phyloP scores from a whole-genome alignment of 305 asterid species.

The Fraxinus platypoda region DNA sequence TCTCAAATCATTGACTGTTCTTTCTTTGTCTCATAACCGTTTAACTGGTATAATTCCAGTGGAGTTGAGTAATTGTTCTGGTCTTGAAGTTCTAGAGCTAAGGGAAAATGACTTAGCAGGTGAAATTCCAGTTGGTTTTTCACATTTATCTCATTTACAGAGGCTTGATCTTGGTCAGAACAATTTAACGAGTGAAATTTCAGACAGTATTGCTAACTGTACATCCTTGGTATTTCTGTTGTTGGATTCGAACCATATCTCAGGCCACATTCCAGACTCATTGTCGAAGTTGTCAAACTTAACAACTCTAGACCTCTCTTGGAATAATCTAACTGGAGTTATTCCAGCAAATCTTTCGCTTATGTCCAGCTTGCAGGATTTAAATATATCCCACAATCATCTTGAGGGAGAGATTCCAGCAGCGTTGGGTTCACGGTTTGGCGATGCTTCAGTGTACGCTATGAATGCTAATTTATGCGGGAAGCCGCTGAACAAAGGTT shows the following conservation, averaged over 20 bases:
- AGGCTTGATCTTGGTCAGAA: conserved; percentile 71
- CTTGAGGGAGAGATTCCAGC: conserved; percentile 71
- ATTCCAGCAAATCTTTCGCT: conserved; percentile 56
- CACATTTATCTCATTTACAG: conserved; percentile 48
- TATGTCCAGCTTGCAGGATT: conserved; percentile 39
- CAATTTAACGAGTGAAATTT: conserved; percentile 51
- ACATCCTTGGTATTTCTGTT: conserved; percentile 44
- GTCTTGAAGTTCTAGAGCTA: conserved; percentile 60
- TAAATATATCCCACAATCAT: conserved; percentile 58
- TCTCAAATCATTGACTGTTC: conserved; percentile 47
- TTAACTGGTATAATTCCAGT: conserved; percentile 54
- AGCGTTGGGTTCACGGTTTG: conserved; percentile 50
- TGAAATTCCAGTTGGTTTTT: conserved; percentile 49
- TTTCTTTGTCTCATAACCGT: conserved; percentile 53
- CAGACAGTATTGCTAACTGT: conserved; percentile 54
- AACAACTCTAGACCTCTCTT: conserved; percentile 49
- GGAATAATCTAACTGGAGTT: conserved; percentile 52
- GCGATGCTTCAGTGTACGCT: conserved; percentile 55
- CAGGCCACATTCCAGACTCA: conserved; percentile 59
- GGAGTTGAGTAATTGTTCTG: conserved; percentile 57
- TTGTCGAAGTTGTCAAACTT: conserved; percentile 45
- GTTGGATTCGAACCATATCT: conserved; percentile 57
- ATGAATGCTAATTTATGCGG: conserved; percentile 63
- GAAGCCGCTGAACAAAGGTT: conserved; percentile 48
- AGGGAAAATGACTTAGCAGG: conserved; percentile 45